Evolutionary conservation across 768 basidiomycete genomes (phyloP), one percentile per base, ranked within the genome.

Genomic region (Melanogaster broomeanus): DNA sequence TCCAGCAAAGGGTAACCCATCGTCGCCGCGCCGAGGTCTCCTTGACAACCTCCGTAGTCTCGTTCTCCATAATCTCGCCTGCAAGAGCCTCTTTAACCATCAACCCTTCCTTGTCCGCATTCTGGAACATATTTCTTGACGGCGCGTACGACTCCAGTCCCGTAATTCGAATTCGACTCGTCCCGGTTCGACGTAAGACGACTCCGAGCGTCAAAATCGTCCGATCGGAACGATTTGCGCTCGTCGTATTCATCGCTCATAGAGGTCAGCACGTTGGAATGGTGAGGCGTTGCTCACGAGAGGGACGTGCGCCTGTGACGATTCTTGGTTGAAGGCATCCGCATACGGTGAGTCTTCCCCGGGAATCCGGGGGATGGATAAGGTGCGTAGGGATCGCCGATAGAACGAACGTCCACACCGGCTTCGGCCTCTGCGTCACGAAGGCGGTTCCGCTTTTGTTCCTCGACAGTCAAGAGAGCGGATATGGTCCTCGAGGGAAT

Each of bases 121-220:
- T 85, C 57, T 89, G 86, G 81, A 98, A 97, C 95, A 97, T 98
- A 61, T 97, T 97, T 28, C 92, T 74, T 0, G 91, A 93, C 0
- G 95, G 95, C 0, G 94, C 95, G 61, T 97, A 98, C 0, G 89
- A 90, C 64, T 97, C 94, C 3, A n/a, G 90, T 90, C 4, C 93
- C 93, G 58, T 89, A 86, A 62, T 90, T 88, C 0, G 90, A 93
- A 41, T 77, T 77, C 0, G 85, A 79, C 39, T 93, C 91, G 53
- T 90, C 90, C 25, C 85, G 81, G 55, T 88, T 81, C 48, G 84
- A 87, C 0, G 90, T 91, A 46, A 88, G 80, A 47, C 86, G 78
- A 61, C 87, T 93, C 7, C 85, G 83, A 8, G 82, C 84, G 59
- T 94, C 93, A 55, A 81, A 91, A 49, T 93, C 92, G 40, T 91